Conservation (phyloP, 2,329 filamentous ascomycete species). For the Knufia petricola region DNA sequence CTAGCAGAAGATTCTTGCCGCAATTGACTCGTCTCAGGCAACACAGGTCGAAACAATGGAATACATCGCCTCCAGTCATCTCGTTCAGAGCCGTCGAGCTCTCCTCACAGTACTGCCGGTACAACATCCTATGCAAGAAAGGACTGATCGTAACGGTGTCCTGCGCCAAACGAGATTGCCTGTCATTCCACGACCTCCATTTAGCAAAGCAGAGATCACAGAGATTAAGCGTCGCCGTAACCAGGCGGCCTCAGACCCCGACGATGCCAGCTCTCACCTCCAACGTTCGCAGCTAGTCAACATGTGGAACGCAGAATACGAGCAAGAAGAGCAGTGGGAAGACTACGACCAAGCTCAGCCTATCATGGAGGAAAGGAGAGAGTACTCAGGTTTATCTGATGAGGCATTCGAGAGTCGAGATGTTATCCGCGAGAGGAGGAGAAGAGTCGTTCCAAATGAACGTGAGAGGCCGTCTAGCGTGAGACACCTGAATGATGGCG, state of each 20-base stretch:
- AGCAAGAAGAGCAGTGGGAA: not conserved
- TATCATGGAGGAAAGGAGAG: not conserved
- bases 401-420: not conserved
- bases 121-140: not conserved
- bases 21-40: no score
- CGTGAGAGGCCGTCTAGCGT: not conserved
- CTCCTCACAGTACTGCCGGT: not conserved
- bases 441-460: not conserved
- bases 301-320: slow-evolving; percentile 1
- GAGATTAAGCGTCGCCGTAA: not conserved
- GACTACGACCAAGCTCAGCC: slow-evolving; percentile 2
- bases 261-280: not conserved
- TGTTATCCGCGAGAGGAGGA: not conserved
- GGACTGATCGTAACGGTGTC: not conserved
- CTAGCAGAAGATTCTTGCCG: no score
- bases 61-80: not conserved
- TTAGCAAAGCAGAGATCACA: not conserved
- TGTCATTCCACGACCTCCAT: not conserved
- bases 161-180: not conserved
- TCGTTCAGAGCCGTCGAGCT: not conserved
- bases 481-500: slow-evolving; percentile 5
- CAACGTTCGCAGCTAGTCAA: not conserved
- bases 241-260: not conserved
- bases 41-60: no score
- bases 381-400: not conserved